phyloP scores from a whole-genome alignment of 2,329 filamentous ascomycete genomes.

The Apiospora koreana region DNA sequence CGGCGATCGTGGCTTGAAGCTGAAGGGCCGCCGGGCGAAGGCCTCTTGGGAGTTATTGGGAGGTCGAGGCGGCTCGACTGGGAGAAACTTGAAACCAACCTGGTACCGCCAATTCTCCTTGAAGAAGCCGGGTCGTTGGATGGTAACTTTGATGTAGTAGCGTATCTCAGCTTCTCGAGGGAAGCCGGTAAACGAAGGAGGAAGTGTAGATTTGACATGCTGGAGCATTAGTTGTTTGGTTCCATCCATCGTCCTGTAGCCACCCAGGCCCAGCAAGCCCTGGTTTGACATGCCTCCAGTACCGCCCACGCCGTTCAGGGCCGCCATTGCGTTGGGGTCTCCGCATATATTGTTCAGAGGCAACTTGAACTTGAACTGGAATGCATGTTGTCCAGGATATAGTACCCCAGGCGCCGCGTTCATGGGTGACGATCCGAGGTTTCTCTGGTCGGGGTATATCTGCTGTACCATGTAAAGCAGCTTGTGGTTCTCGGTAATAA shows the following conservation, averaged over 20 bases:
- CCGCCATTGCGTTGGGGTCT: conserved; percentile 52
- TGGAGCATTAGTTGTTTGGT: conserved; percentile 60
- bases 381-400: conserved; percentile 70
- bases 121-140: conserved; percentile 84
- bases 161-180: conserved; percentile 85
- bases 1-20: conserved; percentile 48
- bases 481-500: conserved; percentile 65
- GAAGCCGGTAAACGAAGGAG: conserved; percentile 85
- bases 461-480: conserved; percentile 73
- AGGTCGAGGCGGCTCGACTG: conserved; percentile 84
- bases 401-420: conserved; percentile 53
- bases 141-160: conserved; percentile 95
- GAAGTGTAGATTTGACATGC: conserved; percentile 84
- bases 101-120: conserved; percentile 82
- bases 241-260: conserved; percentile 64
- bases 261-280: conserved; percentile 50
- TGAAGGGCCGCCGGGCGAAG: conserved; percentile 74
- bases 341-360: conserved; percentile 75
- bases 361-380: conserved; percentile 77
- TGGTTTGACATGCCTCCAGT: conserved; percentile 40
- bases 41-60: conserved; percentile 71
- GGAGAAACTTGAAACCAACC: conserved; percentile 79
- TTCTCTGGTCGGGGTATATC: conserved; percentile 65
- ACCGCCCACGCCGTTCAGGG: conserved; percentile 56
- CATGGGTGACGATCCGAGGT: conserved; percentile 40